Conservation (phyloP, 495 filamentous ascomycete genomes). For the Aspergillus homomorphus region DNA sequence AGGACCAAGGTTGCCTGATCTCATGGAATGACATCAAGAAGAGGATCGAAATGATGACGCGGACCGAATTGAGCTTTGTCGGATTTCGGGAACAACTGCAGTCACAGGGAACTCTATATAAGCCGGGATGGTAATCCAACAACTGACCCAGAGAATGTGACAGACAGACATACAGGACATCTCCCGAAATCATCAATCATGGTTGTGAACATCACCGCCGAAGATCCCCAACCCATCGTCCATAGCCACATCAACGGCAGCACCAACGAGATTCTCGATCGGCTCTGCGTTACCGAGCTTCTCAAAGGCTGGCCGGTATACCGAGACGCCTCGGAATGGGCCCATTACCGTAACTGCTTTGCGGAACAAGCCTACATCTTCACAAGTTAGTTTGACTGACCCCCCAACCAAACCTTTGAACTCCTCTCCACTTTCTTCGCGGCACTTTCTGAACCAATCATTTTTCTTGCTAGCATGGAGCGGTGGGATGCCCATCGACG, state of each 20-base stretch:
- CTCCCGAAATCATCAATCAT: neutral
- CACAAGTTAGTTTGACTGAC: neutral
- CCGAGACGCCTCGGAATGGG: slow-evolving; percentile 5
- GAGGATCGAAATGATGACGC: neutral
- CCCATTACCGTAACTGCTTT: slow-evolving; percentile 4
- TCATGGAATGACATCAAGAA: slow-evolving; percentile 1
- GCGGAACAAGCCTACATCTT: slow-evolving; percentile 4
- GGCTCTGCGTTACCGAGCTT: slow-evolving; percentile 3
- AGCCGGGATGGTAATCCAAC: neutral
- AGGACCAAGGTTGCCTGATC: slow-evolving; percentile 5
- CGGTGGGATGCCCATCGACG: slow-evolving; percentile 5
- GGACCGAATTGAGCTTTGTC: neutral
- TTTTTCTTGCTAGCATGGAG: neutral
- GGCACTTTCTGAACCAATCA: neutral
- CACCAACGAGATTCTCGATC: slow-evolving; percentile 5
- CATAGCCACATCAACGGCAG: slow-evolving; percentile 7
- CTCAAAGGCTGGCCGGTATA: slow-evolving; percentile 7
- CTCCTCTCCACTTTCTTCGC: neutral
- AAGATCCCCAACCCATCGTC: slow-evolving; percentile 4
- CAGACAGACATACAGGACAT: too few species aligned
- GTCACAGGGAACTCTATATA: neutral
- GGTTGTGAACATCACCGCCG: slow-evolving; percentile 7
- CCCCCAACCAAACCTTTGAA: too few species aligned
- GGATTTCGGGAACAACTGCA: neutral
- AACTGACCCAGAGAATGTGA: neutral